Evolutionary conservation across 176 grass and related monocot genomes (phyloP), one percentile per base, ranked within the genome.

Genomic region (Oryza meyeriana): DNA sequence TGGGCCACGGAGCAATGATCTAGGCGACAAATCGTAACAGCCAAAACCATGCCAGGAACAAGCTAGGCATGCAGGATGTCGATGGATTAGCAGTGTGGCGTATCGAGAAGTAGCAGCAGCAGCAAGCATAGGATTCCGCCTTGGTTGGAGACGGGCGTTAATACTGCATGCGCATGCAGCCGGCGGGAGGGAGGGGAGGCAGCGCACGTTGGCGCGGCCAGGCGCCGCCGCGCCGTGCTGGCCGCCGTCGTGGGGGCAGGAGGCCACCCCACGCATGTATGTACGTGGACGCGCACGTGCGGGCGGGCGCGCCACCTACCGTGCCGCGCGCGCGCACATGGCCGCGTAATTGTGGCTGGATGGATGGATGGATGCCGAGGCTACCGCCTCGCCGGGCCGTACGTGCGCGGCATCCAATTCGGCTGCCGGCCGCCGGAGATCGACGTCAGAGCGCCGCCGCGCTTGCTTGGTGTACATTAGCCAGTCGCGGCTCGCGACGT

Each of bases 141-240:
- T 6, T 27, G 78, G 71, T 69, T 38, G 61, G 61, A 68, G 77
- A 13, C 31, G 34, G 34, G 36, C 30, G 69, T 64, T 22, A 78
- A 71, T 38, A 22, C 66, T 8, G 16, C 7, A 20, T 5, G 48
- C 17, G n/a, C n/a, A n/a, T n/a, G n/a, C n/a, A n/a, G n/a, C n/a
- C n/a, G n/a, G n/a, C 48, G 17, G 9, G 7, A 10, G 42, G 42
- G 11, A 14, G 44, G 8, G 69, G 80, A 84, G 87, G 87, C 81
- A 88, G 69, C 62, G 69, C 87, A 88, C 87, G 87, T 80, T 88
- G 61, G 22, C 74, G 58, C 73, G 28, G 5, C 6, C 80, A 79
- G 80, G 22, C 31, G 35, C 61, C 6, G 18, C 52, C 20, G 50
- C 20, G 50, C 48, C 48, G 50, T 5, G 47, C 47, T 4, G 13